phyloP scores from a whole-genome alignment of 78 protist species.

The Dictyostelium brefeldianum region DNA sequence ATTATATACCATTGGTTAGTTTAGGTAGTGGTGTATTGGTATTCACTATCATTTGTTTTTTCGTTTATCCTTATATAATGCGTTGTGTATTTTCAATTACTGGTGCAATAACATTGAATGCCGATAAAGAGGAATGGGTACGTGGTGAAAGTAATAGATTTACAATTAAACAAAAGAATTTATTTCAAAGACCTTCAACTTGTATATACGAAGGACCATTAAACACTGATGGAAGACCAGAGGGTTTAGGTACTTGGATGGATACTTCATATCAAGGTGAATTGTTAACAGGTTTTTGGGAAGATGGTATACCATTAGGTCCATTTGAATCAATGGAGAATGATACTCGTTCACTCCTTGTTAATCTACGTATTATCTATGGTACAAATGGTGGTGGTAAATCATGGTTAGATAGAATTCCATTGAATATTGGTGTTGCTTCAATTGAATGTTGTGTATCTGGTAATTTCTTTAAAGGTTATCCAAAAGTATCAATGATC shows the following conservation, averaged over 20 bases:
- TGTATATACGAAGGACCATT: slow-evolving; percentile 80
- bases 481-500: slow-evolving; percentile 77
- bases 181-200: slow-evolving; percentile 45
- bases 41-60: slow-evolving; percentile 42
- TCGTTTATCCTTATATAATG: slow-evolving; percentile 74
- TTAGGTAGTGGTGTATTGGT: slow-evolving; percentile 74
- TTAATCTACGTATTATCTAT: slow-evolving; percentile 72
- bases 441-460: slow-evolving; percentile 84
- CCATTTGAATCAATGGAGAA: slow-evolving; percentile 80
- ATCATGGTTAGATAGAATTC: slow-evolving; percentile 71
- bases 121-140: slow-evolving; percentile 40
- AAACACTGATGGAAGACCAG: slow-evolving; percentile 70
- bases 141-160: slow-evolving; percentile 64
- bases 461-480: slow-evolving; percentile 83
- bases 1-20: slow-evolving; percentile 63
- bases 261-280: slow-evolving; percentile 83
- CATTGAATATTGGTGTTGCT: slow-evolving; percentile 75
- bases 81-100: slow-evolving; percentile 68
- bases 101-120: slow-evolving; percentile 71
- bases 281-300: slow-evolving; percentile 77
- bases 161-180: slow-evolving; percentile 50
- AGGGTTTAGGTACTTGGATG: slow-evolving; percentile 86
- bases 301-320: slow-evolving; percentile 83
- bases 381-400: slow-evolving; percentile 83
- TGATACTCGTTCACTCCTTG: slow-evolving; percentile 66